Percentiles rank a stretch among this genome's conserved stretches.
phyloP scores from a whole-genome alignment of 139 green algal genomes.

The Chlorella sp. region DNA sequence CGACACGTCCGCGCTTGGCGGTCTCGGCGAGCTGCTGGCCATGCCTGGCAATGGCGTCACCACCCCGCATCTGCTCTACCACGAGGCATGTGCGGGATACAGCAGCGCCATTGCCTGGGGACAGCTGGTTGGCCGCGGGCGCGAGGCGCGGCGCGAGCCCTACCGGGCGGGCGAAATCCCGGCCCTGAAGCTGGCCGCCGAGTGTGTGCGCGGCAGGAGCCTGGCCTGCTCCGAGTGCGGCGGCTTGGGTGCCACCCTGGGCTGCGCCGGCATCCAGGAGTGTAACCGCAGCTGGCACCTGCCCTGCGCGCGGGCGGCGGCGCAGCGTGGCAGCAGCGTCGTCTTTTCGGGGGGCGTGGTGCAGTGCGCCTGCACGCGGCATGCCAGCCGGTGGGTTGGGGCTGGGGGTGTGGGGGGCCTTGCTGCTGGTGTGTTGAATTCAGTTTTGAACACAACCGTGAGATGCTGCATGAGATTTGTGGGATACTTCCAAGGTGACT shows the following conservation, averaged over 20 bases:
- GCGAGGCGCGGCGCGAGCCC: not conserved
- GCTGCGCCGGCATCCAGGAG: not conserved
- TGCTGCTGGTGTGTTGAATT: too few relatives aligned
- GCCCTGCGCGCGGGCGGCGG: conserved; percentile 26
- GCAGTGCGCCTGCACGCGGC: conserved; percentile 1
- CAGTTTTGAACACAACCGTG: too few relatives aligned
- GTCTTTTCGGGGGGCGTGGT: not conserved
- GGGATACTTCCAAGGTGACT: too few relatives aligned
- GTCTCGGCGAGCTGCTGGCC: conserved; percentile 1
- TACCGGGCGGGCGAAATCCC: conserved; percentile 8
- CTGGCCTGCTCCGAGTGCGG: conserved; percentile 6
- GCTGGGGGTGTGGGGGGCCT: too few relatives aligned
- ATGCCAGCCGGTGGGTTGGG: not conserved
- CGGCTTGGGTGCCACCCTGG: not conserved
- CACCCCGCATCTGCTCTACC: not conserved
- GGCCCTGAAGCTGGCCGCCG: not conserved
- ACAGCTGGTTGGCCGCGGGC: not conserved
- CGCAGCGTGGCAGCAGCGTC: not conserved
- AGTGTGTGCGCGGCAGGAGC: not conserved
- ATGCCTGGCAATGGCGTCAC: not conserved
- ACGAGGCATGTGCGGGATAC: conserved; percentile 39
- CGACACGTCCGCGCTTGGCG: not conserved
- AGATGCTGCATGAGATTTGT: too few relatives aligned
- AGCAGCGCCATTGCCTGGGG: conserved; percentile 1
- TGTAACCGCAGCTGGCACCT: conserved; percentile 28